A percentile compares a stretch with the other conserved stretches of the same genome.
phyloP scores from a whole-genome alignment of 169 alveolate genomes.

The Cryptosporidium baileyi region DNA sequence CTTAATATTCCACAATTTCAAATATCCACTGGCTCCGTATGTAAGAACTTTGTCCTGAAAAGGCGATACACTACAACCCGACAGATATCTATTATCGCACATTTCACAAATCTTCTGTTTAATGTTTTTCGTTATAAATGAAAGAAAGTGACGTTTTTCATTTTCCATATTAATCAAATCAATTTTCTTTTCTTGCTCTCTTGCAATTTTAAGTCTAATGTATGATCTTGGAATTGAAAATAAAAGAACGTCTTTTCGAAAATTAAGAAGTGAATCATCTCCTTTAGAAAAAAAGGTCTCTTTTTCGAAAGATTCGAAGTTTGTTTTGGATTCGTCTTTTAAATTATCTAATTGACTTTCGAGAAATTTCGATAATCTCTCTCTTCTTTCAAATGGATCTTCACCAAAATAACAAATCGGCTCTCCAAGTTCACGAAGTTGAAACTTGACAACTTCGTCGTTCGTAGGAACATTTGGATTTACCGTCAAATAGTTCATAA shows the following conservation, averaged over 20 bases:
- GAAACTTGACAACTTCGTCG: constrained; percentile 20
- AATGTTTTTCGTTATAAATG: background rate
- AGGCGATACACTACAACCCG: constrained; percentile 47
- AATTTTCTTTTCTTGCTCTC: background rate
- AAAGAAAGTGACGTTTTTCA: background rate
- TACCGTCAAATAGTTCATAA: background rate
- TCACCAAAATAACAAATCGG: constrained; percentile 67
- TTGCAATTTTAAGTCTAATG: constrained; percentile 12
- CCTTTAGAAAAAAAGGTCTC: constrained; percentile 54
- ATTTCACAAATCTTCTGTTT: constrained; percentile 22
- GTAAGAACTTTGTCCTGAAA: constrained; percentile 15
- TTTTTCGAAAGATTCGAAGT: background rate
- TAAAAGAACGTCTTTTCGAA: constrained; percentile 13
- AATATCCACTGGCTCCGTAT: constrained; percentile 24
- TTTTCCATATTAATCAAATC: background rate
- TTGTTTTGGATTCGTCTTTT: background rate
- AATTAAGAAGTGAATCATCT: background rate
- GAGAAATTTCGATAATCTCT: constrained; percentile 15
- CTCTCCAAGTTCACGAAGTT: constrained; percentile 59
- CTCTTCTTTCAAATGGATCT: constrained; percentile 37
- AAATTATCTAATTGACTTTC: background rate
- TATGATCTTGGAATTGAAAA: constrained; percentile 26
- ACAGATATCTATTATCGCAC: constrained; percentile 25
- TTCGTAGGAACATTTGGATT: constrained; percentile 38
- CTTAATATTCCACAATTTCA: constrained; percentile 37